A percentile compares a stretch with the other conserved stretches of the same genome.
Conservation (phyloP, 495 filamentous ascomycete genomes). For the Halenospora varia region DNA sequence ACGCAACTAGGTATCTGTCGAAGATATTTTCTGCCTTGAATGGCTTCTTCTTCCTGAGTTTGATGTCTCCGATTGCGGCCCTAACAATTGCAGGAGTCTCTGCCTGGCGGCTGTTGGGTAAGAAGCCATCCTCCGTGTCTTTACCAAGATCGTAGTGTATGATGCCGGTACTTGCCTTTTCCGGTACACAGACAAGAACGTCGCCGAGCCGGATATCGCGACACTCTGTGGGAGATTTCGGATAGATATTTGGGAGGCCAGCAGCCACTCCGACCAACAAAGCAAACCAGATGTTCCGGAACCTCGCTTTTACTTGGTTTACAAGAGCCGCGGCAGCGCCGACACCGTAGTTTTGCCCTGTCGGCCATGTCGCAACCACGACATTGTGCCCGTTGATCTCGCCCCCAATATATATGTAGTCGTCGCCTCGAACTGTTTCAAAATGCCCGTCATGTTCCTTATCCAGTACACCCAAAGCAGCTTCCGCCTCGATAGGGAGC, state of each 20-base stretch:
- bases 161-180: slow-evolving; percentile 15
- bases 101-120: not conserved
- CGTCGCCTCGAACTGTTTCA: slow-evolving; percentile 20
- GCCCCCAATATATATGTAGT: slow-evolving; percentile 33
- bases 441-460: slow-evolving; percentile 25
- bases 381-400: slow-evolving; percentile 17
- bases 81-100: not conserved
- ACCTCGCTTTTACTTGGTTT: not conserved
- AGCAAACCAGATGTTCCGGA: slow-evolving; percentile 18
- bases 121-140: slow-evolving; percentile 11
- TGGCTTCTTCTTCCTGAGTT: not conserved
- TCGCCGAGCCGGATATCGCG: slow-evolving; percentile 39
- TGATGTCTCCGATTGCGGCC: not conserved
- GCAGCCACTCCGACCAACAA: slow-evolving; percentile 31
- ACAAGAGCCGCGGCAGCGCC: slow-evolving; percentile 10
- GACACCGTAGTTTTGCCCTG: not conserved
- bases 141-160: slow-evolving; percentile 30
- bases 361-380: slow-evolving; percentile 7
- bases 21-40: not conserved
- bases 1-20: not conserved
- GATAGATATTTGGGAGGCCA: slow-evolving; percentile 24
- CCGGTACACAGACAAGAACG: slow-evolving; percentile 30
- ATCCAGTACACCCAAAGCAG: slow-evolving; percentile 44
- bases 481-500: slow-evolving; percentile 11
- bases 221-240: slow-evolving; percentile 14